Base-by-base conservation (phyloP, 495 filamentous ascomycete genomes). In the Podospora didyma region DNA sequence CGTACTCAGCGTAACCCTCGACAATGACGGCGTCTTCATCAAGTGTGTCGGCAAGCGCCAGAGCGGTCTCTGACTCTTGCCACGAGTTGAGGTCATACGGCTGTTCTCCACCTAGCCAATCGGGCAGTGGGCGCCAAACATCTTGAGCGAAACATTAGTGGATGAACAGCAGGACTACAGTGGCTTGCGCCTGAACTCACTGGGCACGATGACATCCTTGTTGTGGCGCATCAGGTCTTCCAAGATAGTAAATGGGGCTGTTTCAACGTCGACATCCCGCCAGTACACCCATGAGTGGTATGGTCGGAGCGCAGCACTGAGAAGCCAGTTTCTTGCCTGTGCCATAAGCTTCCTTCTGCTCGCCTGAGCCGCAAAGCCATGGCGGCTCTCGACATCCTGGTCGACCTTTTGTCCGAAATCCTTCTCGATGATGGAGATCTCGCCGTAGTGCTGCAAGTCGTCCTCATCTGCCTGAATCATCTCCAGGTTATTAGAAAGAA, bases 281-380 rank as follows among this genome's bases (percentile, higher is more conserved):
- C 95, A 99, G 65, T 99, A 99, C 23, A 99, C 95, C 95, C 95
- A 99, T 63, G 90, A 95, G 66, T 99, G 95, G 35, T 92, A 93
- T 4, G 95, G 95, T 47, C 94, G 83, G 39, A 99, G 76, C 17
- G 95, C 93, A 22, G 95, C 93, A 63, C 90, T 96, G 56, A 99
- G 73, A 48, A 99, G 72, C 95, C 95, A 99, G 75, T 99, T 99
- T 56, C 95, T 81, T 12, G 95, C 95, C 73, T 96, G 91, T 3
- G 95, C 95, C 95, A 99, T 99, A 62, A 92, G 79, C 74, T 99
- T 99, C 62, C 95, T 84, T 59, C 95, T 79, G 58, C 84, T 87
- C 10, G 95, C 95, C 72, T 99, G 95, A 5, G 95, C 95, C 11
- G 94, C 94, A 65, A 99, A 99, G 19, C 95, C 95, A 69, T 99